Conservation (phyloP, 2,329 filamentous ascomycete species). For the Colletotrichum magnum region DNA sequence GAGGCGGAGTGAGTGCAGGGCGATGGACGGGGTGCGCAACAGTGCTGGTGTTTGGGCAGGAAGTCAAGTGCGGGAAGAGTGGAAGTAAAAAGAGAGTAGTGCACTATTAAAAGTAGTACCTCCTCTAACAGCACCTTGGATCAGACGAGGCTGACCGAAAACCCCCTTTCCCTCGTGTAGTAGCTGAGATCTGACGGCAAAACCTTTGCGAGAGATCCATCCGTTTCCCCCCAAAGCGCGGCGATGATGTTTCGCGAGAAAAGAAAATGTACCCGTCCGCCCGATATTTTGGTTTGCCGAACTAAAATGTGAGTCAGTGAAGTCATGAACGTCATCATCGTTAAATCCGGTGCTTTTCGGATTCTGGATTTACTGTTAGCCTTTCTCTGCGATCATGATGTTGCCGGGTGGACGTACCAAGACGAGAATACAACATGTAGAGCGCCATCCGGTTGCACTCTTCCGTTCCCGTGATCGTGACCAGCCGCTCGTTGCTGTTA, state of each 20-base stretch:
- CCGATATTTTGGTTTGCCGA: conserved; percentile 40
- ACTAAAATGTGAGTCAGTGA: conserved; percentile 42
- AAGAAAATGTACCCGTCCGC: conserved; percentile 40
- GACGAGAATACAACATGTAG: conserved; percentile 98
- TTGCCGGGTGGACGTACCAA: conserved; percentile 73
- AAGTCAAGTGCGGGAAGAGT: conserved; percentile 39
- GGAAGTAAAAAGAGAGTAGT: conserved; percentile 42
- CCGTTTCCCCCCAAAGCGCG: conserved; percentile 35
- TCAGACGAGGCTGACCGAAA: conserved; percentile 36
- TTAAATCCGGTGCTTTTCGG: conserved; percentile 62
- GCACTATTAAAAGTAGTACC: conserved; percentile 42
- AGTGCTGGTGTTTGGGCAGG: conserved; percentile 36
- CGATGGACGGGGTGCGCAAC: conserved; percentile 29
- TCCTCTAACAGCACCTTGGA: conserved; percentile 41
- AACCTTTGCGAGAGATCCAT: conserved; percentile 26
- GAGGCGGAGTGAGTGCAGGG: conserved; percentile 17
- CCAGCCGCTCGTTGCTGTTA: conserved; percentile 97
- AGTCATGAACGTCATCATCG: conserved; percentile 41
- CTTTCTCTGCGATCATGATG: background rate
- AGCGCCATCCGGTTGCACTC: conserved; percentile 99
- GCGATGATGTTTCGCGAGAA: conserved; percentile 36
- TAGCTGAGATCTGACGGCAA: conserved; percentile 27
- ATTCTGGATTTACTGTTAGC: conserved; percentile 55
- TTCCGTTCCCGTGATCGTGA: conserved; percentile 97
- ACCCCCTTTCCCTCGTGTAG: conserved; percentile 34